These are phyloP conservation scores for Serendipita sp. DNA, from an alignment of 768 basidiomycete species.

Conservation along the genomic window DNA sequence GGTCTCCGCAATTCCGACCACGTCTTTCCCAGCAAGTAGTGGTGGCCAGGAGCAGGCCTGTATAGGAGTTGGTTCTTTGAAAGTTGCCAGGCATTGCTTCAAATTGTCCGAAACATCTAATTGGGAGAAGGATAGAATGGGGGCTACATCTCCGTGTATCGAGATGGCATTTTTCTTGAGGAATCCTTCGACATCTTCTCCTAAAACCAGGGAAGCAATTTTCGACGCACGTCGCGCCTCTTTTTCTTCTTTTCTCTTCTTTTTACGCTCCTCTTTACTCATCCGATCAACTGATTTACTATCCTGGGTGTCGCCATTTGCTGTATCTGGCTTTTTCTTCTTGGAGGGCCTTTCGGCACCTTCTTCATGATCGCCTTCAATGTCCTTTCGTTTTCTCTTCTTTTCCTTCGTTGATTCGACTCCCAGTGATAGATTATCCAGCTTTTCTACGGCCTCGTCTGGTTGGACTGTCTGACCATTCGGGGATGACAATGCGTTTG, in stretches of 20 bases:
- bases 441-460: slow-evolving; percentile 8
- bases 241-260: slow-evolving; percentile 18
- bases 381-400: slow-evolving; percentile 10
- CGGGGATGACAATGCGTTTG: too few relatives aligned
- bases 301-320: slow-evolving; percentile 7
- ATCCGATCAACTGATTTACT: slow-evolving; percentile 12
- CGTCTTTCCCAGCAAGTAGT: slow-evolving; percentile 64
- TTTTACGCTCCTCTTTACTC: slow-evolving; percentile 11
- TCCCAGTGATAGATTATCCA: too few relatives aligned
- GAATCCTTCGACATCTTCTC: slow-evolving; percentile 34
- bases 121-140: slow-evolving; percentile 60
- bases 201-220: not conserved
- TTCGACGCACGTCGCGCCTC: not conserved
- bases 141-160: slow-evolving; percentile 42
- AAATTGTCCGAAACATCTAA: slow-evolving; percentile 53
- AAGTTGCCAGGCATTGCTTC: slow-evolving; percentile 45
- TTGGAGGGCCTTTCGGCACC: not conserved
- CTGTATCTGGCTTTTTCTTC: not conserved
- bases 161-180: slow-evolving; percentile 58
- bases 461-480: slow-evolving; percentile 4
- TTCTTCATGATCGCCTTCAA: slow-evolving; percentile 12
- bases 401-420: slow-evolving; percentile 12
- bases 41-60: slow-evolving; percentile 94
- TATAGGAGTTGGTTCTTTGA: slow-evolving; percentile 84
- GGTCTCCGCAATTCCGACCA: slow-evolving; percentile 93